Conservation (phyloP, 2,329 filamentous ascomycete species). For the Penicillium sp. region DNA sequence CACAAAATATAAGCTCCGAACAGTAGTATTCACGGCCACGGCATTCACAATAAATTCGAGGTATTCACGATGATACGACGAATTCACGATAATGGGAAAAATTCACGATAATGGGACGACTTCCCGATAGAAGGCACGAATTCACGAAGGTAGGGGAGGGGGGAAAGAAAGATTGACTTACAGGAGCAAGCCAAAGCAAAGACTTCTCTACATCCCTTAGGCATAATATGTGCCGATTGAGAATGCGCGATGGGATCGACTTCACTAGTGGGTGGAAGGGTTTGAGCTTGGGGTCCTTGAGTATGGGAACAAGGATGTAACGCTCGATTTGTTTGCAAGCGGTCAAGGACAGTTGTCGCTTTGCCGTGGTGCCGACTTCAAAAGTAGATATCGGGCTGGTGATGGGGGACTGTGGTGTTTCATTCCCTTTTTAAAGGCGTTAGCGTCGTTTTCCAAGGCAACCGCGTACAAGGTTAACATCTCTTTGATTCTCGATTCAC, state of each 20-base stretch:
- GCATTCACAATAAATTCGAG: background rate
- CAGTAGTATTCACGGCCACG: background rate
- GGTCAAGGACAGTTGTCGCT: conserved; percentile 64
- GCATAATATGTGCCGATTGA: conserved; percentile 82
- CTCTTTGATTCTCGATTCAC: no score
- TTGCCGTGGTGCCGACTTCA: conserved; percentile 49
- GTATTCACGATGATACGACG: no score
- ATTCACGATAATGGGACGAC: background rate
- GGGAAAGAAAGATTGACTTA: conserved; percentile 64
- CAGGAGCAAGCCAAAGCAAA: conserved; percentile 84
- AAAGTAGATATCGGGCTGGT: conserved; percentile 59
- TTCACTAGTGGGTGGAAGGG: conserved; percentile 78
- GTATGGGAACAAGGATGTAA: conserved; percentile 74
- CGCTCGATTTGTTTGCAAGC: conserved; percentile 78
- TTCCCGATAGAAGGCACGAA: no score
- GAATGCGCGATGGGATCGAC: conserved; percentile 76
- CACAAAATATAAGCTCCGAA: conserved; percentile 54
- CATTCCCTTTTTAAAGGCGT: conserved; percentile 18
- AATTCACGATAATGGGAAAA: background rate
- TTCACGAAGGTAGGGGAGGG: background rate
- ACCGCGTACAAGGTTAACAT: no score
- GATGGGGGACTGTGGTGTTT: conserved; percentile 53
- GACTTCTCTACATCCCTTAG: conserved; percentile 94
- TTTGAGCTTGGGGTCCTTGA: conserved; percentile 70
- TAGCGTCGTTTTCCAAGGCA: conserved; percentile 15